phyloP scores from a whole-genome alignment of 495 filamentous ascomycete species.

The Penicillium malachiteum region DNA sequence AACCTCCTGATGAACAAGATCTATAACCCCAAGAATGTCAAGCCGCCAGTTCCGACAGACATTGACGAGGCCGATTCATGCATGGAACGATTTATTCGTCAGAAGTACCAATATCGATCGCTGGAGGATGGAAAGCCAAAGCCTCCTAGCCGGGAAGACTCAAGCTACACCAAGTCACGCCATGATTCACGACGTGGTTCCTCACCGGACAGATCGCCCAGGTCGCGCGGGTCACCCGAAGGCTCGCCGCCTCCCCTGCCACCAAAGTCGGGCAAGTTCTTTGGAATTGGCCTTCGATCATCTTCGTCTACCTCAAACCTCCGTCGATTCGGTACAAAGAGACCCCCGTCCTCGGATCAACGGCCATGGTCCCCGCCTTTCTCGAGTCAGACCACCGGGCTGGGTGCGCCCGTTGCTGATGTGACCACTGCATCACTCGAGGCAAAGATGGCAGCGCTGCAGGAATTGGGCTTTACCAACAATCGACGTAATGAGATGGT shows the following conservation, averaged over 20 bases:
- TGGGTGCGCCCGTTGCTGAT: slow-evolving; percentile 64
- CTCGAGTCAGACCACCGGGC: slow-evolving; percentile 54
- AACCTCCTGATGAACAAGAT: slow-evolving; percentile 81
- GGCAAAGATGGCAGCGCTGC: slow-evolving; percentile 70
- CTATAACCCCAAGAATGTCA: slow-evolving; percentile 81
- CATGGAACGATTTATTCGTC: slow-evolving; percentile 90
- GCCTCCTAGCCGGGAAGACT: slow-evolving; percentile 44
- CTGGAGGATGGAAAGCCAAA: slow-evolving; percentile 55
- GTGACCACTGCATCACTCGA: slow-evolving; percentile 59
- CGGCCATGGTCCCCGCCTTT: slow-evolving; percentile 34
- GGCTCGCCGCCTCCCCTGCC: slow-evolving; percentile 76
- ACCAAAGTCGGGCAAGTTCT: slow-evolving; percentile 75
- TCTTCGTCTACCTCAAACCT: slow-evolving; percentile 68
- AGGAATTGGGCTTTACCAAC: slow-evolving; percentile 91
- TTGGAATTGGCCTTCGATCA: slow-evolving; percentile 69
- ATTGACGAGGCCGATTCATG: slow-evolving; percentile 86
- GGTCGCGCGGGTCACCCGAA: slow-evolving; percentile 30
- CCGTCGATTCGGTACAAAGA: slow-evolving; percentile 34
- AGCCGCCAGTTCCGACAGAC: slow-evolving; percentile 80
- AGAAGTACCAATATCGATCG: slow-evolving; percentile 78
- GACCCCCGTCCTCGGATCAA: slow-evolving; percentile 23
- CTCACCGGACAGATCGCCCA: slow-evolving; percentile 4
- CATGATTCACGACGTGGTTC: slow-evolving; percentile 4
- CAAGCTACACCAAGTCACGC: slow-evolving; percentile 28
- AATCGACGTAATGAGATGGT: slow-evolving; percentile 77